Evolutionary conservation across 2,329 filamentous ascomycete genomes (phyloP).

Genomic region (Camillea tinctor): DNA sequence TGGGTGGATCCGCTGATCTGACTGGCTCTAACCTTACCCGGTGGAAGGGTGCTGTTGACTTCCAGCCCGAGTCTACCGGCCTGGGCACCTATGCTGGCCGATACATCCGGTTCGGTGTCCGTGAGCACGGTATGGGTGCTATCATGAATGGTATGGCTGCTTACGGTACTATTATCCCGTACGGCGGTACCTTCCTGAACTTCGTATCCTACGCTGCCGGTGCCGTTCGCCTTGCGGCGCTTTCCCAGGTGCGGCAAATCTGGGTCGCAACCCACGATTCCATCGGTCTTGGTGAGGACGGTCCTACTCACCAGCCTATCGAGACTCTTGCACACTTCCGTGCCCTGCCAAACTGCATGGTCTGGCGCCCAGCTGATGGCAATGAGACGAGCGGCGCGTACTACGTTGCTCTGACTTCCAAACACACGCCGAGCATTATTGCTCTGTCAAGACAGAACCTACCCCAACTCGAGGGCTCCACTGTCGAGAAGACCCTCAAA

Average conservation of each 20-base stretch:
- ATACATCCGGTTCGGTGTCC: constrained; percentile 90
- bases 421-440: constrained; percentile 87
- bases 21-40: constrained; percentile 98
- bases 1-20: constrained; percentile 96
- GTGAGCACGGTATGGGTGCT: constrained; percentile 88
- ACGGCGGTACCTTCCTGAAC: constrained; percentile 96
- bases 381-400: constrained; percentile 98
- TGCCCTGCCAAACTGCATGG: constrained; percentile 97
- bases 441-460: constrained; percentile 97
- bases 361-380: constrained; percentile 97
- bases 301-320: constrained; percentile 97
- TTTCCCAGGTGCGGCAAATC: constrained; percentile 88
- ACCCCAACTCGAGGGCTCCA: constrained; percentile 93
- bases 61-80: constrained; percentile 84
- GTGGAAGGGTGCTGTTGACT: constrained; percentile 96
- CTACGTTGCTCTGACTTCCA: constrained; percentile 89
- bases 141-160: constrained; percentile 94
- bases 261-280: constrained; percentile 99
- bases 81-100: constrained; percentile 89
- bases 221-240: constrained; percentile 87
- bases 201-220: constrained; percentile 98
- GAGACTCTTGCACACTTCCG: constrained; percentile 98
- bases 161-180: constrained; percentile 93
- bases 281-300: constrained; percentile 97
- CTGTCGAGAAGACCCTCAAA: constrained; percentile 85